A percentile compares a stretch with the other conserved stretches of the same genome.
Evolutionary conservation across 2,329 filamentous ascomycete genomes (phyloP).

Genomic region (Fusarium bulbicola): DNA sequence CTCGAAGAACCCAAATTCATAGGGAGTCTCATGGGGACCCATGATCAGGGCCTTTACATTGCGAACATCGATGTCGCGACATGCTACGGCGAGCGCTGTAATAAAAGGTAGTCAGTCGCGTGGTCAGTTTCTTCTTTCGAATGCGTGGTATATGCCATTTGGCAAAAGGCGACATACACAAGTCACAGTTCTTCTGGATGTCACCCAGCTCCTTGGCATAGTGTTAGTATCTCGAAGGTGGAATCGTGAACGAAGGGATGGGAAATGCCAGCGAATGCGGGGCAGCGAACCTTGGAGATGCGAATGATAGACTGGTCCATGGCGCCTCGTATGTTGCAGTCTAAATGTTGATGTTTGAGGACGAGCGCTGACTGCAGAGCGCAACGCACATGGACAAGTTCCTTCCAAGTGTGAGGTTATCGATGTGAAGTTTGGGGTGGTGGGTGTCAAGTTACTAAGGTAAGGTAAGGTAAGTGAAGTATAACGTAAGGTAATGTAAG

Average conservation of each 20-base stretch:
- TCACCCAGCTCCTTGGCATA: constrained; percentile 78
- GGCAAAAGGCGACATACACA: constrained; percentile 68
- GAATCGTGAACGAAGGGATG: constrained; percentile 29
- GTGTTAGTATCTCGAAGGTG: constrained; percentile 24
- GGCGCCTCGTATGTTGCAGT: constrained; percentile 35
- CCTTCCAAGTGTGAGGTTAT: background rate
- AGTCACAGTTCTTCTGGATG: constrained; percentile 82
- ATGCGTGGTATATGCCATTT: background rate
- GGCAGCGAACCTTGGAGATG: constrained; percentile 75
- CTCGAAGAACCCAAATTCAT: constrained; percentile 98
- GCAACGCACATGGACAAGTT: constrained; percentile 28
- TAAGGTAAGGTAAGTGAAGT: background rate
- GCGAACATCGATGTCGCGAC: constrained; percentile 86
- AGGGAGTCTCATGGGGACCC: constrained; percentile 92
- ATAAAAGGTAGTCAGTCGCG: background rate
- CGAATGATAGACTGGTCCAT: constrained; percentile 86
- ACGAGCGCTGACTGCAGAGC: background rate
- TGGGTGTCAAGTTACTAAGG: background rate
- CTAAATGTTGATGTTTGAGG: background rate
- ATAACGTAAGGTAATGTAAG: background rate
- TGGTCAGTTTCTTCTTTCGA: constrained; percentile 7
- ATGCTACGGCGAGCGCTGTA: constrained; percentile 84
- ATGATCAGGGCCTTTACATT: constrained; percentile 89
- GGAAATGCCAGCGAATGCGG: constrained; percentile 32
- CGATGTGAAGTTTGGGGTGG: background rate